A percentile compares a stretch with the other conserved stretches of the same genome.
Conservation (phyloP, 805 yeast genomes). For the Kuraishia ogatae region DNA sequence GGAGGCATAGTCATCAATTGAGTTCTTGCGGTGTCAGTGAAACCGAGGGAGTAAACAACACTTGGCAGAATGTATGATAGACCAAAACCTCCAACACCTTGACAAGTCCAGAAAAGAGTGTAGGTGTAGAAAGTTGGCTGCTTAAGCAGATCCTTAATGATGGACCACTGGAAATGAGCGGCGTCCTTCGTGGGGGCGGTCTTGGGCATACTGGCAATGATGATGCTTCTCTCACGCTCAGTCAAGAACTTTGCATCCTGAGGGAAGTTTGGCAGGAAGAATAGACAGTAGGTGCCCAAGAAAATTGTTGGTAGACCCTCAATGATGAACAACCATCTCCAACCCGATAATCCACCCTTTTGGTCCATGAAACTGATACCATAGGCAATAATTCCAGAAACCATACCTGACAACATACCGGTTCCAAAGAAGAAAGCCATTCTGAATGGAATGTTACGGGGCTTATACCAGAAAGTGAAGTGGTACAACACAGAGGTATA, state of each 20-base stretch:
- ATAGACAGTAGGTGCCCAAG: conserved; percentile 10
- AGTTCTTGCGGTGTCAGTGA: conserved; percentile 1
- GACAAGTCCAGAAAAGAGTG: conserved; percentile 1
- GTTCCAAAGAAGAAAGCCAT: conserved; percentile 15
- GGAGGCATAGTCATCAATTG: conserved; percentile 3
- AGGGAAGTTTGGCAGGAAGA: conserved; percentile 19
- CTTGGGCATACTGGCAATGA: background rate
- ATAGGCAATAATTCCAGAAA: conserved; percentile 17
- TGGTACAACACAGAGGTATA: conserved; percentile 9
- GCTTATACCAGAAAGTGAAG: conserved; percentile 15
- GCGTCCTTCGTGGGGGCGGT: background rate
- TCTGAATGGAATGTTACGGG: conserved; percentile 15
- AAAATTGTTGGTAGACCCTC: conserved; percentile 20
- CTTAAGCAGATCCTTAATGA: background rate
- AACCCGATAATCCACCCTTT: conserved; percentile 23
- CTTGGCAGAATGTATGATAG: background rate
- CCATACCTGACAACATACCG: conserved; percentile 15
- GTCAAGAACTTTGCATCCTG: conserved; percentile 18
- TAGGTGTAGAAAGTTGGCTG: background rate
- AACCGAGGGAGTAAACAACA: conserved; percentile 1
- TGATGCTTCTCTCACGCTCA: conserved; percentile 12
- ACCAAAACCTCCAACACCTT: conserved; percentile 1
- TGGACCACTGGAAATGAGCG: background rate
- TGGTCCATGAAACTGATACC: conserved; percentile 12
- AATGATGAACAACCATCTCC: conserved; percentile 30